Evolutionary conservation across 306 rosid genomes (phyloP).

Genomic region (Corylus heterophylla): DNA sequence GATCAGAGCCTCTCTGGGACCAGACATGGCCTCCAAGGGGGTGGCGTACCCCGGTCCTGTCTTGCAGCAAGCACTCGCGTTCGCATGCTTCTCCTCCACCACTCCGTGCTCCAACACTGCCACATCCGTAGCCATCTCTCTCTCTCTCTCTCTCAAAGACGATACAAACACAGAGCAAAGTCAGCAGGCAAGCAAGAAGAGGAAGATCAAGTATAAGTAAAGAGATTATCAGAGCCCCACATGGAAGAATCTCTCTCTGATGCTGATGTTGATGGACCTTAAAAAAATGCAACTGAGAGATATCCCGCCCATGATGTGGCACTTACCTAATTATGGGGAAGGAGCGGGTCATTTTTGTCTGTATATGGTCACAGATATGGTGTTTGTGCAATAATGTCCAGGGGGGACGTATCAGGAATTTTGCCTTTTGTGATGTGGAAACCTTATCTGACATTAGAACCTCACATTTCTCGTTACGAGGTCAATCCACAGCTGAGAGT

Average conservation of each 20-base stretch:
- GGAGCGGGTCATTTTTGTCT: background rate
- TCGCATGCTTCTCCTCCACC: constrained; percentile 24
- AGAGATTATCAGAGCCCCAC: background rate
- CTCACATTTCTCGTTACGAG: too few relatives aligned
- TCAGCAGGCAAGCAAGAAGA: background rate
- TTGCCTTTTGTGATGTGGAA: background rate
- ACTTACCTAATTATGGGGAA: background rate
- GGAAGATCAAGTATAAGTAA: background rate
- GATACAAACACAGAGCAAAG: background rate
- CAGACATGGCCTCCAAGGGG: constrained; percentile 80
- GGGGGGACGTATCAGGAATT: constrained; percentile 27
- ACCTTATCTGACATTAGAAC: background rate
- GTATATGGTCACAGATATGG: background rate
- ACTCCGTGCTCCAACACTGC: constrained; percentile 9
- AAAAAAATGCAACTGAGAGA: background rate
- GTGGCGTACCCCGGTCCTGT: constrained; percentile 84
- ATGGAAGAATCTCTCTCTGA: background rate
- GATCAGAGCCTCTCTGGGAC: constrained; percentile 75
- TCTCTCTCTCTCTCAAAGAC: background rate
- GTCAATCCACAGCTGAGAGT: too few relatives aligned
- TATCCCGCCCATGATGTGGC: background rate
- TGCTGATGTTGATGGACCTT: background rate
- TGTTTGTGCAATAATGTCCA: constrained; percentile 11
- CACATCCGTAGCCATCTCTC: constrained; percentile 39
- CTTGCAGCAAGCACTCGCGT: constrained; percentile 48